Base-by-base conservation (phyloP, 139 green algal species). In the Astrephomene gubernaculifera region DNA sequence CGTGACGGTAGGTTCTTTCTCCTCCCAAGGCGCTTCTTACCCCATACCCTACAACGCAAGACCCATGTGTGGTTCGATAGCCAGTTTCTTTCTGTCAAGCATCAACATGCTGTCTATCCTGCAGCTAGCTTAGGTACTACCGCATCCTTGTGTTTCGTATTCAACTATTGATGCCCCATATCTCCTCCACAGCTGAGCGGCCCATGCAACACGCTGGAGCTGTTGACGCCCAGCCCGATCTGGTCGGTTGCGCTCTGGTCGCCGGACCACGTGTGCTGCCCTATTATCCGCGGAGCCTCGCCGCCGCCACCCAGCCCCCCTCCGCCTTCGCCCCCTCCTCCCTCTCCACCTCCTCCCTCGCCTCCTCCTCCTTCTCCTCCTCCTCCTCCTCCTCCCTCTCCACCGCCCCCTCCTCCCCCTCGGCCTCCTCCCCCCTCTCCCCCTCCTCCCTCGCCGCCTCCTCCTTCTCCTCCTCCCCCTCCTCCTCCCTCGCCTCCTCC, bases 211-310 rank as follows among this genome's bases (percentile, higher is more conserved):
- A 81, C 73, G 2, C 73, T 81, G 5, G 7, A 33, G 8, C 24
- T 70, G 53, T 36, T 81, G 35, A 68, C 73, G 4, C 44, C 73
- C 7, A 61, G 24, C 36, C 22, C 38, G 4, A 36, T 68, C 1
- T 81, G 73, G 73, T 49, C 52, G 0, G 35, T 44, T 0, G 73
- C 73, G 9, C 73, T 81, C 1, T 81, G 73, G 73, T 69, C 52
- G 4, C 2, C 33, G 49, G 35, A 54, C 21, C 73, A 81, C 54
- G 0, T 22, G 29, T 81, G 73, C 73, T 81, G 73, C 38, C 73
- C 73, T 53, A 25, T 81, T 36, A 39, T 33, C 35, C 52, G 35
- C 10, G 67, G 67, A 29, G 36, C 36, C 2, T 49, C 36, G 36
- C 60, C 60, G 33, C 60, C 60, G 3, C 60, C 14, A 7, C 60